Percentiles rank a stretch among this genome's conserved stretches.
phyloP scores from a whole-genome alignment of 768 basidiomycete species.

The Panaeolus papilionaceus region DNA sequence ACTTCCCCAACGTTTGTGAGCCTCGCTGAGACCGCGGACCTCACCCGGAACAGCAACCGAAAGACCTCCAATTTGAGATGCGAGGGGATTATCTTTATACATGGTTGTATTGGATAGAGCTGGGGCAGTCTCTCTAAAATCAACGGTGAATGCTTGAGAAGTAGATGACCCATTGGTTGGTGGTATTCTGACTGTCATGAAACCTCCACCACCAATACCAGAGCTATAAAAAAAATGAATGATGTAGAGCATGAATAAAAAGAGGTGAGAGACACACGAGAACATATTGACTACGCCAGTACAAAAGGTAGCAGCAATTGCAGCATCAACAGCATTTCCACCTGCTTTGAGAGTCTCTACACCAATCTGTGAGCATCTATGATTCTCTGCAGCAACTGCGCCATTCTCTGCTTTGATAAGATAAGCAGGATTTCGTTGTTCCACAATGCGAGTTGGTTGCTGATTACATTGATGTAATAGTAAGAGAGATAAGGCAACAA shows the following conservation, averaged over 20 bases:
- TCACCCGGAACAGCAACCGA: slow-evolving; percentile 93
- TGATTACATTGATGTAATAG: neutral
- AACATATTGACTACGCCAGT: slow-evolving; percentile 89
- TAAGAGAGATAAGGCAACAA: neutral
- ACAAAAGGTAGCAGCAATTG: slow-evolving; percentile 81
- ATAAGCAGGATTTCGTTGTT: slow-evolving; percentile 47
- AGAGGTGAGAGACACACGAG: slow-evolving; percentile 58
- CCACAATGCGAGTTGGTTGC: neutral
- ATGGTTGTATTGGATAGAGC: slow-evolving; percentile 74
- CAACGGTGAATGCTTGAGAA: slow-evolving; percentile 75
- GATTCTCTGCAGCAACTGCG: slow-evolving; percentile 91
- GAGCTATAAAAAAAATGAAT: slow-evolving; percentile 49
- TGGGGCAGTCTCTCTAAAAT: slow-evolving; percentile 92
- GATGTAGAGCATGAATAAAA: slow-evolving; percentile 13
- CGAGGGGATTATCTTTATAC: slow-evolving; percentile 63
- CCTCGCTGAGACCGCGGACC: slow-evolving; percentile 84
- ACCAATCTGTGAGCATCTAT: slow-evolving; percentile 85
- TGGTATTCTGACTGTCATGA: slow-evolving; percentile 84
- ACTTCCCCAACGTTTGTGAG: slow-evolving; percentile 82
- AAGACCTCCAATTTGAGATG: slow-evolving; percentile 77
- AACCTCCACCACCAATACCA: slow-evolving; percentile 88
- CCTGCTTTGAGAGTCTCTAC: slow-evolving; percentile 78
- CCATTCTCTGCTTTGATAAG: slow-evolving; percentile 68
- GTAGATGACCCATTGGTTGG: slow-evolving; percentile 43
- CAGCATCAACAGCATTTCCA: slow-evolving; percentile 92